Percentiles rank a stretch among this genome's conserved stretches.
phyloP scores from a whole-genome alignment of 2,329 filamentous ascomycete species.

The Ilyonectria sp. region DNA sequence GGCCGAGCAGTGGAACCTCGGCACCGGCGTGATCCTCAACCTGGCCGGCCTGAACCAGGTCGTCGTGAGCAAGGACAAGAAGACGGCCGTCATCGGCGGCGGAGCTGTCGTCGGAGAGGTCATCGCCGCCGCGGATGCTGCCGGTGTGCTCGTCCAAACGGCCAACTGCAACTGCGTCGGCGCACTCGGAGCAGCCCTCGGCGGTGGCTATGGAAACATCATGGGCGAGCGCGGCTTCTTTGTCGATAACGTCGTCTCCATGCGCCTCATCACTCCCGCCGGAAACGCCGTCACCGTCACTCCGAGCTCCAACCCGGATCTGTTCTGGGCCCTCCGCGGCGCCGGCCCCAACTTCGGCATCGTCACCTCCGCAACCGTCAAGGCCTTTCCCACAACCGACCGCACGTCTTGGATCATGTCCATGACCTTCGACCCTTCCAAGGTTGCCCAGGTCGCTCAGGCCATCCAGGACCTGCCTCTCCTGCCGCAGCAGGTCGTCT shows the following conservation, averaged over 20 bases:
- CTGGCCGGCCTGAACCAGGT: no score
- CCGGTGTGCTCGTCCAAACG: no score
- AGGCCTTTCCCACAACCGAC: conserved; percentile 53
- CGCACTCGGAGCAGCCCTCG: conserved; percentile 37
- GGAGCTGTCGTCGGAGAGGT: no score
- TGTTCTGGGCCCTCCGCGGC: conserved; percentile 40
- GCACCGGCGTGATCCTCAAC: no score
- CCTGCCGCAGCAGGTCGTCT: conserved; percentile 53
- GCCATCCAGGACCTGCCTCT: conserved; percentile 55
- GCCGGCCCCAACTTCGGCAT: conserved; percentile 67
- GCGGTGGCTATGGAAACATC: conserved; percentile 35
- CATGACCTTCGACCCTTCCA: conserved; percentile 42
- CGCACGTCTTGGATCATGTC: conserved; percentile 42
- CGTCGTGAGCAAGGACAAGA: no score
- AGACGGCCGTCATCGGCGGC: no score
- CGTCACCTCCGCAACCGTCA: conserved; percentile 62
- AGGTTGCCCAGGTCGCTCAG: conserved; percentile 52
- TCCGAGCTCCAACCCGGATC: conserved; percentile 50
- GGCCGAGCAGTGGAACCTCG: no score
- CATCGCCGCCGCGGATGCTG: no score
- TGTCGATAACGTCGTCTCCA: conserved; percentile 53
- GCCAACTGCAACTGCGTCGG: conserved; percentile 29
- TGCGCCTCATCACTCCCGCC: conserved; percentile 31
- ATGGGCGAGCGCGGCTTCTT: conserved; percentile 29
- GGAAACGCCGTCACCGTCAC: conserved; percentile 47